These are phyloP conservation scores for Waltergamsia citrina DNA, from an alignment of 2,329 filamentous ascomycete species.

Conservation along the genomic window DNA sequence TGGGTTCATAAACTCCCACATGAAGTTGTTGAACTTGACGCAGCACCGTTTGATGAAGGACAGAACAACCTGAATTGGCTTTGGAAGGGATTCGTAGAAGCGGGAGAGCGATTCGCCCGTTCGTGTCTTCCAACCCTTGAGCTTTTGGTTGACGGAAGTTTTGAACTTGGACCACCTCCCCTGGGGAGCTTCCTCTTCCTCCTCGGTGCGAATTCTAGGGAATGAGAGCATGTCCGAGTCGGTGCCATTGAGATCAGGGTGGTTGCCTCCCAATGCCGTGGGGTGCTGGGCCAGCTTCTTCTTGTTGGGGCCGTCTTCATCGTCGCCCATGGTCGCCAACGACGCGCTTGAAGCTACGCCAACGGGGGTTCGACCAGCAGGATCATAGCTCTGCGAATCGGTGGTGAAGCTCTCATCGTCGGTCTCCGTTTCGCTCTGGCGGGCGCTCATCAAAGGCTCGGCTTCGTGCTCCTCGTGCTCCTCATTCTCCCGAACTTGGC, in stretches of 20 bases:
- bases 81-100: slow-evolving; percentile 22
- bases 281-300: slow-evolving; percentile 15
- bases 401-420: slow-evolving; percentile 16
- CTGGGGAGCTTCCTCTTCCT: slow-evolving; percentile 29
- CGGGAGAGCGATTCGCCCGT: slow-evolving; percentile 14
- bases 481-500: slow-evolving; percentile 46
- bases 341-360: slow-evolving; percentile 39
- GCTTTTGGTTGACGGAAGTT: slow-evolving; percentile 19
- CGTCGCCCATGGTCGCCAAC: slow-evolving; percentile 37
- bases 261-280: slow-evolving; percentile 13
- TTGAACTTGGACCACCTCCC: slow-evolving; percentile 29
- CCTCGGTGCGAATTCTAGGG: slow-evolving; percentile 38
- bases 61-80: slow-evolving; percentile 20
- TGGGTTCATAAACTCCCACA: slow-evolving; percentile 90
- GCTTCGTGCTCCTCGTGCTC: slow-evolving; percentile 31
- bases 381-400: slow-evolving; percentile 40
- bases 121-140: slow-evolving; percentile 11
- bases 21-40: slow-evolving; percentile 44
- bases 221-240: slow-evolving; percentile 53
- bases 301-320: slow-evolving; percentile 23
- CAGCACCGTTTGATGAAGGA: slow-evolving; percentile 6
- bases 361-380: slow-evolving; percentile 46
- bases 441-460: slow-evolving; percentile 22
- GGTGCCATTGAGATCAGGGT: slow-evolving; percentile 18
- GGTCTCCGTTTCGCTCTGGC: slow-evolving; percentile 19